phyloP scores from a whole-genome alignment of 2,329 filamentous ascomycete genomes.

The Cercospora sp. region DNA sequence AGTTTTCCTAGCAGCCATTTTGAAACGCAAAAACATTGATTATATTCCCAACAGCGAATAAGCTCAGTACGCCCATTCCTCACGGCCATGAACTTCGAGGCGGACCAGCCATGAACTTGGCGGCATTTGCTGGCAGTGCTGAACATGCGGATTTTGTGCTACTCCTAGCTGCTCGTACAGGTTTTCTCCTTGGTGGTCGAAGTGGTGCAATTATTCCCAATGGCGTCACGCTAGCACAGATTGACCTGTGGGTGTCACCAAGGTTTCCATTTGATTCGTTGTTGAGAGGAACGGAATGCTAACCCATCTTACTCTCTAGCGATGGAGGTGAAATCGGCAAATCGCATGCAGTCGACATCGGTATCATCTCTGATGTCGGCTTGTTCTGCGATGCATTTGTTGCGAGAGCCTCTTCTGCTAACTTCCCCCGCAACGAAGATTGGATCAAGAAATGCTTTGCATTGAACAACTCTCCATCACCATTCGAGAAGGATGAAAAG shows the following conservation, averaged over 20 bases:
- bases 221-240: constrained; percentile 43
- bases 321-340: constrained; percentile 48
- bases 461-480: constrained; percentile 29
- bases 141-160: constrained; percentile 46
- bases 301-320: neutral
- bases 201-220: constrained; percentile 39
- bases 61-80: constrained; percentile 37
- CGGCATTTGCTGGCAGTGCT: constrained; percentile 34
- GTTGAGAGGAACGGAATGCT: neutral
- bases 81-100: constrained; percentile 40
- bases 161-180: constrained; percentile 37
- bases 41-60: constrained; percentile 28
- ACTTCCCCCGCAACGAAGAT: constrained; percentile 22
- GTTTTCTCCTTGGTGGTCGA: constrained; percentile 23
- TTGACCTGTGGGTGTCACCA: constrained; percentile 37
- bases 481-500: constrained; percentile 30
- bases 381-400: constrained; percentile 36
- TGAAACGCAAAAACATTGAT: neutral
- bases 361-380: constrained; percentile 45
- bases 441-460: constrained; percentile 35
- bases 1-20: neutral
- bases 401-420: constrained; percentile 9
- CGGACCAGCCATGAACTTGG: constrained; percentile 41
- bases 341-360: constrained; percentile 42
- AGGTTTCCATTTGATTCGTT: neutral